Base-by-base conservation (phyloP, 2,329 filamentous ascomycete genomes). In the Penicillium sp. region DNA sequence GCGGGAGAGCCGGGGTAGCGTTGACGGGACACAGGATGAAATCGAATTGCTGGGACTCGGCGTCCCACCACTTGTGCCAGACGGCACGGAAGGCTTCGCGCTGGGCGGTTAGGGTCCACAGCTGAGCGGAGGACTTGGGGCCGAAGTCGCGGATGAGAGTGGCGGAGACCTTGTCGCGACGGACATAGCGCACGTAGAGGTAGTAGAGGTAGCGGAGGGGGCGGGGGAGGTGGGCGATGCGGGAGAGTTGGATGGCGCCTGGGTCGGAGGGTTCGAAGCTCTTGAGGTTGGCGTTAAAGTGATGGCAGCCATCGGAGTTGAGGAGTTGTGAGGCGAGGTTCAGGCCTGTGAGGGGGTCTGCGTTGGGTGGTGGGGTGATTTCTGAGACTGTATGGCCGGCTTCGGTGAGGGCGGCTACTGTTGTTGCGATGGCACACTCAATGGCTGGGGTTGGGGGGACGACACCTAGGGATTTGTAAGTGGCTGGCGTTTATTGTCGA, bases 381-480 rank as follows among this genome's bases (percentile, higher is more conserved):
- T 86, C 81, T 54, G 82, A 78, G 29, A 96, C 84, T 49, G 91
- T 87, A 68, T 97, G 92, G 10, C 92, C 92, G 53, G 87, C 84
- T 7, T 80, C 79, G 41, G 79, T 80, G 21, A 97, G 82, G 0
- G 91, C 90, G 7, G 79, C 75, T 27, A 88, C 88, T 1, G 88
- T 87, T 59, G 86, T 84, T 31, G 89, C 83, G 11, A 97, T 70
- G 3, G 91, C 92, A 47, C 92, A 84, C 44, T 80, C 81, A 68
- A 94, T 96, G 11, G 92, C 92, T 10, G 93, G 93, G 43, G 89
- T 87, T 0, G 92, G 92, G 54, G 93, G 88, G 13, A 96, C 89
- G 31, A 97, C 92, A 15, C 87, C 80, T 78, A 19, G 16, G 25
- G 6, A 33, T n/a, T n/a, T 23, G 39, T 55, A 9, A 55, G 39